Base-by-base conservation (phyloP, 371 early-diverging fungal genomes). In the Lichtheimia ornata region DNA sequence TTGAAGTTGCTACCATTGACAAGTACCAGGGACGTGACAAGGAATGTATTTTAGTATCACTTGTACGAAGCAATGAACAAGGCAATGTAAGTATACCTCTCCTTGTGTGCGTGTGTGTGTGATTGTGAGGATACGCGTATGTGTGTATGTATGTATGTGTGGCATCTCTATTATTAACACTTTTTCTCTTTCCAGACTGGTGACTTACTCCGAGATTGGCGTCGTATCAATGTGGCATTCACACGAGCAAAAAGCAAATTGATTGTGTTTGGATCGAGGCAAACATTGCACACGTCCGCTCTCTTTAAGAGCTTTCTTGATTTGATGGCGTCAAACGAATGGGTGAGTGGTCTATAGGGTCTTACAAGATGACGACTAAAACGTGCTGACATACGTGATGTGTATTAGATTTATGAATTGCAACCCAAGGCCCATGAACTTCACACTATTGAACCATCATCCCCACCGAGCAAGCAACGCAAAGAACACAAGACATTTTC, bases 211-310 rank as follows among this genome's bases (percentile, higher is more conserved):
- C 79, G 85, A 59, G 96, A 97, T 66, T 95, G 95, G 93, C 84
- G 94, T 28, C 88, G 99, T 22, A 77, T 99, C 63, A 99, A 99
- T 71, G 99, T 99, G 11, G 99, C 98, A 0, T 79, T 99, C 42
- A 99, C 99, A 4, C 79, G 99, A 44, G 97, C 99, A 0, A 92
- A 90, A 64, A 70, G 67, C 41, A 97, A 97, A 66, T 70, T 99
- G n/a, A 84, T 97, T 40, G 72, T 99, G 5, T 76, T 99, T 63
- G 99, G 99, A 1, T 95, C 94, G 1, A 59, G 64, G 6, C 69
- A 71, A 3, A 94, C 95, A 0, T 69, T 94, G 18, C 67, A 71
- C 43, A 69, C 76, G 9, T 79, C 88, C 13, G 71, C 82, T 0
- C 68, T 90, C 12, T 84, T 89, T 61, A 63, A 65, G 17, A 68